A percentile compares a stretch with the other conserved stretches of the same genome.
Evolutionary conservation across 2,329 filamentous ascomycete species (phyloP).

Genomic region (Alternaria hordeiaustralica): DNA sequence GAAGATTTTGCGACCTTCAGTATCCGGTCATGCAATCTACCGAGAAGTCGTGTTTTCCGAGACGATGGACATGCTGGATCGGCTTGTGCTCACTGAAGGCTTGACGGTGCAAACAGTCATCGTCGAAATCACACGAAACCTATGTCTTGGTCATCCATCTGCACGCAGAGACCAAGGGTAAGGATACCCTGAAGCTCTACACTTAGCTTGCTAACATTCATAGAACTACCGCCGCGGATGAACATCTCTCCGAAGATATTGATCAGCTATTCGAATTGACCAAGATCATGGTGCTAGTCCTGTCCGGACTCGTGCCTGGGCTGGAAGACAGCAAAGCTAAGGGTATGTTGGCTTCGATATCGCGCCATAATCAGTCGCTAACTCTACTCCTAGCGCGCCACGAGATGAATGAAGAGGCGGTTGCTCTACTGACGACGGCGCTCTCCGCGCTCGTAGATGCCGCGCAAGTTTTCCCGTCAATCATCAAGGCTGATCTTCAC

Average conservation of each 20-base stretch:
- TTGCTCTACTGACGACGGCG: conserved; percentile 78
- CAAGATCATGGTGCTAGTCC: conserved; percentile 90
- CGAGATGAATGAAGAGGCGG: conserved; percentile 85
- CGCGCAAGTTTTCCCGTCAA: conserved; percentile 91
- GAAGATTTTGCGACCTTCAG: conserved; percentile 92
- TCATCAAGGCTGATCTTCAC: conserved; percentile 95
- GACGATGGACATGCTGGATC: conserved; percentile 93
- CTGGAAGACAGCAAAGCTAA: conserved; percentile 63
- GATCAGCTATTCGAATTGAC: conserved; percentile 98
- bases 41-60: conserved; percentile 95
- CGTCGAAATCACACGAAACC: conserved; percentile 87
- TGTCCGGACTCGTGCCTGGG: conserved; percentile 86
- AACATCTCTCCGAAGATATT: conserved; percentile 91
- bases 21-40: conserved; percentile 96
- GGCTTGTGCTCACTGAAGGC: conserved; percentile 88
- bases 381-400: conserved; percentile 64
- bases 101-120: conserved; percentile 89
- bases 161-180: conserved; percentile 72
- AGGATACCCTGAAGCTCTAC: conserved; percentile 27
- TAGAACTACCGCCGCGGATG: conserved; percentile 59
- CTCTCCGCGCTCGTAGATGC: conserved; percentile 91
- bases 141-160: conserved; percentile 91
- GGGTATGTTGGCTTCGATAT: conserved; percentile 22
- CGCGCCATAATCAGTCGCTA: conserved; percentile 22
- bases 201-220: conserved; percentile 5